Evolutionary conservation across 257 asterid species (phyloP).

Genomic region (Ophiorrhiza pumila): DNA sequence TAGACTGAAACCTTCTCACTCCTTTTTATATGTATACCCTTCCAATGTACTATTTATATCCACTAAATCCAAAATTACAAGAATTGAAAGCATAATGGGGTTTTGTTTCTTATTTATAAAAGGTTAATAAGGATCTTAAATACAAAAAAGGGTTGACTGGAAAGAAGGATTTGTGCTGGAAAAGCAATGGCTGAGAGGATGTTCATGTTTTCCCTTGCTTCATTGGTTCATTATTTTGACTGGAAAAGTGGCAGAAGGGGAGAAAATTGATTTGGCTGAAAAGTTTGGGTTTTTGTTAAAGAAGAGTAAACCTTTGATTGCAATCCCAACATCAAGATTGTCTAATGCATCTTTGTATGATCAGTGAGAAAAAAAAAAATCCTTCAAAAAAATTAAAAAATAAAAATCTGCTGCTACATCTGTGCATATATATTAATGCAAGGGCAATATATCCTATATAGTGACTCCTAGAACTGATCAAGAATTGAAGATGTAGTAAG

Average conservation of each 20-base stretch:
- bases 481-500: no score
- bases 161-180: conserved; percentile 66
- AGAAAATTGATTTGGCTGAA: conserved; percentile 37
- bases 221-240: conserved; percentile 51
- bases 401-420: no score
- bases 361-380: conserved; percentile 8
- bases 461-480: no score
- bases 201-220: conserved; percentile 52
- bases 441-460: no score
- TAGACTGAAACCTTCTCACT: background rate
- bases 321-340: conserved; percentile 48
- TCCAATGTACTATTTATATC: no score
- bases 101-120: no score
- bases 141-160: conserved; percentile 70
- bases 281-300: conserved; percentile 61
- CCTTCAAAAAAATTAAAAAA: no score
- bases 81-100: no score
- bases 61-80: no score
- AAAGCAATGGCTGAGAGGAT: conserved; percentile 56
- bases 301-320: conserved; percentile 47
- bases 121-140: no score
- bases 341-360: conserved; percentile 30
- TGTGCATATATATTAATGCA: no score
- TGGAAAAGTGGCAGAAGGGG: conserved; percentile 41
- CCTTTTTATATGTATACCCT: no score